Evolutionary conservation across 495 filamentous ascomycete genomes (phyloP), one percentile per base, ranked within the genome.

Genomic region (Xylaria castorea): DNA sequence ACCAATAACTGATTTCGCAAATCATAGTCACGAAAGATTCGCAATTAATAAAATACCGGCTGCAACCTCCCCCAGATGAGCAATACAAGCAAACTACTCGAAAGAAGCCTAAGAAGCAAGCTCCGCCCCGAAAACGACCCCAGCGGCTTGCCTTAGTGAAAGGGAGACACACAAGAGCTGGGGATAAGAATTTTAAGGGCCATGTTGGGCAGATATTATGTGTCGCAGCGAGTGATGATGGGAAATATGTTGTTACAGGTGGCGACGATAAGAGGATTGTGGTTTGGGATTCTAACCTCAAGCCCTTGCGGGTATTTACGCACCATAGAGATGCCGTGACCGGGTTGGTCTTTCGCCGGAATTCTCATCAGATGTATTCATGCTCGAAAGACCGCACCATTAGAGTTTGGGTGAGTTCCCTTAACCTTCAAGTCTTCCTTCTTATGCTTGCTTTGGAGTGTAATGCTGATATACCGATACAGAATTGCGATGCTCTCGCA

Each of bases 341-440:
- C 27, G 90, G 90, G 18, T 85, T 99, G 30, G 89, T 91, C 0
- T 99, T 99, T 78, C 90, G 94, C 57, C 86, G 92, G 66, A 93
- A 94, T 53, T 95, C 95, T 46, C 96, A 97, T 76, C 95, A 98
- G 78, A 84, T 99, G 22, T 99, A 94, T 83, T 95, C 93, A 8
- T 91, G 90, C 58, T 94, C 92, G 8, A 91, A 91, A 75, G 96
- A 99, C 81, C 90, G 96, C 22, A 97, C 94, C 3, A 90, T 96
- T 75, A 97, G 95, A 80, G 89, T 92, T 30, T 83, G 80, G 81
- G 69, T 71, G 8, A 20, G 69, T 57, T 40, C 32, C 11, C 42
- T 70, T 44, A 16, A 44, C 7, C 20, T 3, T 55, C 51, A 16
- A 4, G 25, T 30, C 18, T n/a, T 16, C 50, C 34, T 40, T 32